Percentiles rank a stretch among this genome's conserved stretches.
Conservation (phyloP, 768 basidiomycete genomes). For the Dacryopinax spathularia region DNA sequence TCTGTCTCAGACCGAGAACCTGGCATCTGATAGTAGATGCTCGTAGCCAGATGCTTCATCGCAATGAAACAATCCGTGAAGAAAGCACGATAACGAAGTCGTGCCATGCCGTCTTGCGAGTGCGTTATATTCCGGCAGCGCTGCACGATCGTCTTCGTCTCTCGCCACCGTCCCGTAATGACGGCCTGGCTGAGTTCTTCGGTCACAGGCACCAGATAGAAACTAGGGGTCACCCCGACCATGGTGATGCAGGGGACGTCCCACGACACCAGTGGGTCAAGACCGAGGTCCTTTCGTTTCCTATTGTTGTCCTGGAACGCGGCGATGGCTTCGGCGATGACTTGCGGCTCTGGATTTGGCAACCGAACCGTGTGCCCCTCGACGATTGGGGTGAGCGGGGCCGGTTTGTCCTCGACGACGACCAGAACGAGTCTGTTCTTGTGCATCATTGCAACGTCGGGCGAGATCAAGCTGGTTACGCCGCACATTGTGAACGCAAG, state of each 20-base stretch:
- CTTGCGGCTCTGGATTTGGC: conserved; percentile 23
- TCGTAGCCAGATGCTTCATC: too few species aligned
- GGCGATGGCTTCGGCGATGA: conserved; percentile 22
- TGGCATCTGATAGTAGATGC: too few species aligned
- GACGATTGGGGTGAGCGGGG: too few species aligned
- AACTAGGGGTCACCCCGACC: conserved; percentile 11
- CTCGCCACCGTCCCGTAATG: conserved; percentile 9
- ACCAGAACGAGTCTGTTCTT: conserved; percentile 16
- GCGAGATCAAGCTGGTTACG: conserved; percentile 14
- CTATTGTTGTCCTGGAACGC: conserved; percentile 21
- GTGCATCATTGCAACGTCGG: conserved; percentile 19
- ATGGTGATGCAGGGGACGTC: conserved; percentile 13
- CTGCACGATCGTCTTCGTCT: background rate
- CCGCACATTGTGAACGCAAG: conserved; percentile 19
- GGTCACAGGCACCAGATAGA: conserved; percentile 14
- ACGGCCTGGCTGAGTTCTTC: conserved; percentile 12
- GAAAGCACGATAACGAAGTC: too few species aligned
- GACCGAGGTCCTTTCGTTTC: conserved; percentile 8
- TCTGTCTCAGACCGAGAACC: too few species aligned
- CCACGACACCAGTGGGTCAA: background rate
- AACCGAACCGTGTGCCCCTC: too few species aligned
- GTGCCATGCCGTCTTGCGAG: background rate
- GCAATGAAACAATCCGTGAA: too few species aligned
- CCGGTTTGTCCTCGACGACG: conserved; percentile 16
- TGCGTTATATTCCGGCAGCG: background rate